phyloP scores from a whole-genome alignment of 2,329 filamentous ascomycete species.

The Curvularia sp. region DNA sequence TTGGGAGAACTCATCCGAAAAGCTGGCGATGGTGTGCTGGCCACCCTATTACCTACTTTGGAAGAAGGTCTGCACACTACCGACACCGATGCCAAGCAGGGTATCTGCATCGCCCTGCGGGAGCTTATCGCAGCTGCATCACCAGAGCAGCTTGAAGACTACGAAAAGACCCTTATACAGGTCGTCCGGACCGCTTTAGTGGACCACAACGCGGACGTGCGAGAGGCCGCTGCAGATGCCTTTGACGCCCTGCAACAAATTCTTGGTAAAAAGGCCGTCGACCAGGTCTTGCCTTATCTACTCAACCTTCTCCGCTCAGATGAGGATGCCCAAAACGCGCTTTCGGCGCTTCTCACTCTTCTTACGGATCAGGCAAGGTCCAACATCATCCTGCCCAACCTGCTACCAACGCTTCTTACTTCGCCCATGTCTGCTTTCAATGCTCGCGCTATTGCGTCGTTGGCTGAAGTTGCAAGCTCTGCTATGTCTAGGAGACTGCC shows the following conservation, averaged over 20 bases:
- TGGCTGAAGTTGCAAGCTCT: conserved; percentile 87
- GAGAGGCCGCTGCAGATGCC: conserved; percentile 94
- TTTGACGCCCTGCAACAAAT: conserved; percentile 95
- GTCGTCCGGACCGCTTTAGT: conserved; percentile 92
- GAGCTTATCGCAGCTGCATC: conserved; percentile 92
- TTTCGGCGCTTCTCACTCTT: conserved; percentile 90
- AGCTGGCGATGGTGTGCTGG: conserved; percentile 90
- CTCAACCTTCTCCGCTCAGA: conserved; percentile 88
- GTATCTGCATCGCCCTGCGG: conserved; percentile 94
- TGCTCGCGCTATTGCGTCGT: conserved; percentile 87
- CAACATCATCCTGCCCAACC: conserved; percentile 94
- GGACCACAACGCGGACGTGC: conserved; percentile 85
- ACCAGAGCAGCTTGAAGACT: conserved; percentile 86
- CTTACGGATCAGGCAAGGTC: conserved; percentile 92
- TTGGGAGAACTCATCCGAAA: conserved; percentile 96
- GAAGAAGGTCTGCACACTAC: conserved; percentile 91
- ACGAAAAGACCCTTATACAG: conserved; percentile 93
- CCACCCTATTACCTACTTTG: conserved; percentile 85
- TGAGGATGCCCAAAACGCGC: conserved; percentile 86
- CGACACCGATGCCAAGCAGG: conserved; percentile 92
- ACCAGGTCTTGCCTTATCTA: conserved; percentile 92
- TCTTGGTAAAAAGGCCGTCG: conserved; percentile 90
- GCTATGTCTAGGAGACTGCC: conserved; percentile 91
- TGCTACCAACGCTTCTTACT: conserved; percentile 90
- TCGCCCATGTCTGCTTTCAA: conserved; percentile 95